phyloP scores from a whole-genome alignment of 495 filamentous ascomycete genomes.

The Aspergillus cristatus region DNA sequence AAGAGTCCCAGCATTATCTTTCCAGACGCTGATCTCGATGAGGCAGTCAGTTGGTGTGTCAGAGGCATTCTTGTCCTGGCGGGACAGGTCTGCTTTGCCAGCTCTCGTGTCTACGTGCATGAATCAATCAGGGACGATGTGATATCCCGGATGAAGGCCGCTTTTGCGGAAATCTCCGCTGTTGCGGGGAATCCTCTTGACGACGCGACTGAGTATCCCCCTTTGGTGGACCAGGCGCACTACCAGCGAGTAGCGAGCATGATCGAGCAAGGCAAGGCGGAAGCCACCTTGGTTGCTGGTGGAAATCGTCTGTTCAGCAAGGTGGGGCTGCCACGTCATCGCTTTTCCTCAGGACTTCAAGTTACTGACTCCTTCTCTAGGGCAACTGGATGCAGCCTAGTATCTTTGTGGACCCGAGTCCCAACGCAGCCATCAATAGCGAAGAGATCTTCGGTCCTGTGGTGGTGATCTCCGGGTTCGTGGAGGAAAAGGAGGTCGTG shows the following conservation, averaged over 20 bases:
- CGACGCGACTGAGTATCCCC: conserved; percentile 73
- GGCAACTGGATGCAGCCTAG: conserved; percentile 88
- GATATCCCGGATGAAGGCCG: conserved; percentile 62
- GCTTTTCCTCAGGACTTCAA: no score
- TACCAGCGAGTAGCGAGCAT: conserved; percentile 83
- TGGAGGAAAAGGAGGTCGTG: conserved; percentile 64
- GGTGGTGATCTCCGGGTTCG: conserved; percentile 74
- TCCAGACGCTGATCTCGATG: conserved; percentile 60
- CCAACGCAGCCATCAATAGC: conserved; percentile 82
- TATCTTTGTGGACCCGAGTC: conserved; percentile 68
- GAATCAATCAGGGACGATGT: conserved; percentile 73
- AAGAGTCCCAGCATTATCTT: conserved; percentile 31
- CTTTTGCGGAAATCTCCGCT: conserved; percentile 57
- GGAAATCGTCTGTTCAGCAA: conserved; percentile 55
- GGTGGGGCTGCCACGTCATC: conserved; percentile 46
- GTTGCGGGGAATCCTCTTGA: conserved; percentile 67
- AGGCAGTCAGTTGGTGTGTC: conserved; percentile 65
- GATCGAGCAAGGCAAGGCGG: conserved; percentile 66
- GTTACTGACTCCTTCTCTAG: no score
- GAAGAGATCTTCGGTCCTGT: conserved; percentile 91
- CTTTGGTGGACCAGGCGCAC: conserved; percentile 75
- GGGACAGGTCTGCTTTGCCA: conserved; percentile 44
- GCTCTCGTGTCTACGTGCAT: conserved; percentile 42
- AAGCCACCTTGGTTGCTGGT: conserved; percentile 63
- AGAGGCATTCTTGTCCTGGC: conserved; percentile 32